phyloP scores from a whole-genome alignment of 2,329 filamentous ascomycete genomes.

The Ambrosiella cleistominuta region DNA sequence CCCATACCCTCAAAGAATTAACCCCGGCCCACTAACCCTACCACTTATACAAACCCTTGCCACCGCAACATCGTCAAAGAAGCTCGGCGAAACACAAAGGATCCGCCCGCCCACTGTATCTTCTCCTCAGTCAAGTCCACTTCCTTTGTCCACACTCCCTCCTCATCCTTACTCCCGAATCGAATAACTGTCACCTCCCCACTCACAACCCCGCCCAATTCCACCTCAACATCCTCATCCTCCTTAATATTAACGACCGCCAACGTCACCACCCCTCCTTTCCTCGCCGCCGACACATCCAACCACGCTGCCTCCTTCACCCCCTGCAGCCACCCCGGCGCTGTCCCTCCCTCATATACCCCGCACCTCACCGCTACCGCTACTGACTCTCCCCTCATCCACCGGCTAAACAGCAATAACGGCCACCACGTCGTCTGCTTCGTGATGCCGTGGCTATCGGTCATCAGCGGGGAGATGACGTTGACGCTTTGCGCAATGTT shows the following conservation, averaged over 20 bases:
- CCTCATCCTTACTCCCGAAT: conserved; percentile 37
- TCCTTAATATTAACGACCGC: conserved; percentile 59
- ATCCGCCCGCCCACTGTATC: conserved; percentile 38
- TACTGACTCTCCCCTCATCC: conserved; percentile 56
- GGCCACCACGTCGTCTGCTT: conserved; percentile 66
- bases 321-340: conserved; percentile 46
- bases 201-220: conserved; percentile 35
- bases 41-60: conserved; percentile 22
- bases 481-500: conserved; percentile 66
- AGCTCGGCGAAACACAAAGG: conserved; percentile 46
- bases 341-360: conserved; percentile 49
- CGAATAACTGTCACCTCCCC: conserved; percentile 42
- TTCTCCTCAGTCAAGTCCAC: conserved; percentile 26
- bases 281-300: conserved; percentile 45
- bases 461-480: conserved; percentile 63
- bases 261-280: conserved; percentile 42
- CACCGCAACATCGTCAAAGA: conserved; percentile 47
- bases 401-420: conserved; percentile 42
- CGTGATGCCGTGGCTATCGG: conserved; percentile 41
- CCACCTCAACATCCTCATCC: conserved; percentile 38
- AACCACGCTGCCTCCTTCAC: conserved; percentile 53
- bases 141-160: conserved; percentile 40
- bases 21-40: no score
- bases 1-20: no score
- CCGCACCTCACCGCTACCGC: conserved; percentile 45